A percentile compares a stretch with the other conserved stretches of the same genome.
These are phyloP conservation scores for Omphalea diandra DNA, from an alignment of 441 rosid genomes.

Conservation along the genomic window DNA sequence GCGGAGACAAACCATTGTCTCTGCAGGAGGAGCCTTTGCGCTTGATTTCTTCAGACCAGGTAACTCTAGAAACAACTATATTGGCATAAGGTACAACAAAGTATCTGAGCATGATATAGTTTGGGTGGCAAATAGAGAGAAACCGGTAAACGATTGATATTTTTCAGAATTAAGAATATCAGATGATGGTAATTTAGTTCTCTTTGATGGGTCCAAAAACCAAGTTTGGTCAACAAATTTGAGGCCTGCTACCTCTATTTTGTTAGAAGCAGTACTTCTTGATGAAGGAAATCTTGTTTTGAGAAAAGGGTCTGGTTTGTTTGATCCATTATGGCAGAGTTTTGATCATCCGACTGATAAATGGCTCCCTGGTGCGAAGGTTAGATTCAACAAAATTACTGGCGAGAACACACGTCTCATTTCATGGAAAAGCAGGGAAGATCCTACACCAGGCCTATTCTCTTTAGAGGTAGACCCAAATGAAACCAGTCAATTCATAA, in stretches of 20 bases:
- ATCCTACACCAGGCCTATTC: conserved; percentile 73
- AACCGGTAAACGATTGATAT: conserved; percentile 23
- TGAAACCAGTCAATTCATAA: conserved; percentile 42
- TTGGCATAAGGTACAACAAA: conserved; percentile 62
- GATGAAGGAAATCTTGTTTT: conserved; percentile 64
- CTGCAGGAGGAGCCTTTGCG: conserved; percentile 26
- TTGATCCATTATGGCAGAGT: conserved; percentile 55
- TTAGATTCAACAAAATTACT: conserved; percentile 43
- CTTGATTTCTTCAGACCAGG: conserved; percentile 52
- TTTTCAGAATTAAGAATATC: conserved; percentile 34
- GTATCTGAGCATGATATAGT: conserved; percentile 34
- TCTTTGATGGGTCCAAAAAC: conserved; percentile 33
- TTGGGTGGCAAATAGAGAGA: conserved; percentile 48
- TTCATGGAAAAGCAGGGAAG: conserved; percentile 56
- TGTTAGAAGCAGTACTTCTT: conserved; percentile 44
- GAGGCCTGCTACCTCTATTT: conserved; percentile 27
- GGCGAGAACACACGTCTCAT: conserved; percentile 34
- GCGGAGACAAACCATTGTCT: conserved; percentile 40
- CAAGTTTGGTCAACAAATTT: conserved; percentile 56
- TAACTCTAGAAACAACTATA: conserved; percentile 41
- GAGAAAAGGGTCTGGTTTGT: conserved; percentile 31
- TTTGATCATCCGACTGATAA: conserved; percentile 57
- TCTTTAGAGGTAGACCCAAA: conserved; percentile 58
- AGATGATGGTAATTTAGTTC: conserved; percentile 42
- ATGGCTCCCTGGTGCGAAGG: conserved; percentile 66